Conservation (phyloP, 257 asterid genomes). For the Leonotis leonurus region DNA sequence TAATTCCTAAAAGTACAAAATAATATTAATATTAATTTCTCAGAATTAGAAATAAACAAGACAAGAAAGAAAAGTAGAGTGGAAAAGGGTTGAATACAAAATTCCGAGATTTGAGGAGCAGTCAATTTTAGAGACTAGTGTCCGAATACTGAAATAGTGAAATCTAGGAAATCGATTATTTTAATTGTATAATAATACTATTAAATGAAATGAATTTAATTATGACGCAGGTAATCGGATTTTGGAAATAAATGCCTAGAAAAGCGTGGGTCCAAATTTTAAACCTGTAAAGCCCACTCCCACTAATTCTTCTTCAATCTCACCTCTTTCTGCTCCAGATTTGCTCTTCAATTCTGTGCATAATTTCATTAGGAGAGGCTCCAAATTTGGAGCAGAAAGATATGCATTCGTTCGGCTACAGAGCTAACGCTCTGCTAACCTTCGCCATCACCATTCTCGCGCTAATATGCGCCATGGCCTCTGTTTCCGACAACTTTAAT, state of each 20-base stretch:
- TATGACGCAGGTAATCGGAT: constrained; percentile 19
- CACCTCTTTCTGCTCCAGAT: constrained; percentile 10
- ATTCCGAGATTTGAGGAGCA: neutral
- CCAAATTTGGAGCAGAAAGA: constrained; percentile 10
- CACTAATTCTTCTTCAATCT: constrained; percentile 12
- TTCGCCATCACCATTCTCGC: constrained; percentile 83
- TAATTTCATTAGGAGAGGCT: neutral
- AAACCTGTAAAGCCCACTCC: constrained; percentile 7
- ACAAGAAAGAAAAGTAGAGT: too few species aligned
- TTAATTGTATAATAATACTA: neutral
- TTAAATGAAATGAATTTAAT: neutral
- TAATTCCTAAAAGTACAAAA: too few species aligned
- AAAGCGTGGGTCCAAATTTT: constrained; percentile 4
- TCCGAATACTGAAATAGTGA: neutral
- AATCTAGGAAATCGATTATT: neutral
- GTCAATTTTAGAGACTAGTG: neutral
- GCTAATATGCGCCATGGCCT: constrained; percentile 76
- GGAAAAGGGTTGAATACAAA: neutral
- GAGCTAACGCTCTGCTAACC: constrained; percentile 80
- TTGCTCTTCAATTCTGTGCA: neutral
- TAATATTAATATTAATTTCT: too few species aligned
- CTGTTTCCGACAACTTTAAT: constrained; percentile 80
- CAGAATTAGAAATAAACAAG: too few species aligned
- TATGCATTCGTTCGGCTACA: constrained; percentile 71
- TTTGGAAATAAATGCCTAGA: constrained; percentile 6